phyloP scores from a whole-genome alignment of 1,139 yeast species.

The Scheffersomyces quercinus region DNA sequence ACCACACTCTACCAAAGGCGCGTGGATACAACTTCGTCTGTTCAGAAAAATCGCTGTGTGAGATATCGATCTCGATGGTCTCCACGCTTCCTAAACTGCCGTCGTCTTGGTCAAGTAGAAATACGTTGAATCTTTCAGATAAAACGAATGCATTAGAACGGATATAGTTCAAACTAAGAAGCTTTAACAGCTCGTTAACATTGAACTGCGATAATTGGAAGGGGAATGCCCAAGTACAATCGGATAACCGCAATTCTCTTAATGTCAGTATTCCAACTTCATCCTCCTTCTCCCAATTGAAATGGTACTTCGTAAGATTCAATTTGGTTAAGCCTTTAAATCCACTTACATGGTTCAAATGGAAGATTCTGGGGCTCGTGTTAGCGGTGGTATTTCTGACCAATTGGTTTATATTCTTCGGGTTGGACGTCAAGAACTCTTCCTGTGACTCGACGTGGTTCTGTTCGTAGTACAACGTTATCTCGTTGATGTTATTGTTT shows the following conservation, averaged over 20 bases:
- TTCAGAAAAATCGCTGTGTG: slow-evolving; percentile 5
- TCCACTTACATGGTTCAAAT: slow-evolving; percentile 30
- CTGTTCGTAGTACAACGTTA: slow-evolving; percentile 30
- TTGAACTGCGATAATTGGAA: slow-evolving; percentile 38
- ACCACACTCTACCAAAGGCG: slow-evolving; percentile 6
- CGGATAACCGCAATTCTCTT: slow-evolving; percentile 20
- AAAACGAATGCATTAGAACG: slow-evolving; percentile 32
- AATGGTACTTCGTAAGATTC: slow-evolving; percentile 30
- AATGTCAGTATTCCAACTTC: slow-evolving; percentile 6
- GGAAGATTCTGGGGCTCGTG: slow-evolving; percentile 28
- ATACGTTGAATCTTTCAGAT: slow-evolving; percentile 38
- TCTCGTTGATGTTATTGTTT: slow-evolving; percentile 15
- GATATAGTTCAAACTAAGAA: slow-evolving; percentile 28
- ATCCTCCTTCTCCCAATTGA: slow-evolving; percentile 27
- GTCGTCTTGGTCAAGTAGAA: slow-evolving; percentile 21
- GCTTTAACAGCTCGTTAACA: slow-evolving; percentile 19
- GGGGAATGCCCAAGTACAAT: slow-evolving; percentile 51
- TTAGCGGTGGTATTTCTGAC: slow-evolving; percentile 10
- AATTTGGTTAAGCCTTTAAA: slow-evolving; percentile 23
- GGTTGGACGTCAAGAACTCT: slow-evolving; percentile 15
- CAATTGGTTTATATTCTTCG: slow-evolving; percentile 12
- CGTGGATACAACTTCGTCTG: slow-evolving; percentile 2
- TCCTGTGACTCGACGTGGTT: slow-evolving; percentile 22
- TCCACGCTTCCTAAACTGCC: slow-evolving; percentile 23
- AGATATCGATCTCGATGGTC: slow-evolving; percentile 18